Conservation (phyloP, 2,329 filamentous ascomycete genomes). For the Microdochium nivale region DNA sequence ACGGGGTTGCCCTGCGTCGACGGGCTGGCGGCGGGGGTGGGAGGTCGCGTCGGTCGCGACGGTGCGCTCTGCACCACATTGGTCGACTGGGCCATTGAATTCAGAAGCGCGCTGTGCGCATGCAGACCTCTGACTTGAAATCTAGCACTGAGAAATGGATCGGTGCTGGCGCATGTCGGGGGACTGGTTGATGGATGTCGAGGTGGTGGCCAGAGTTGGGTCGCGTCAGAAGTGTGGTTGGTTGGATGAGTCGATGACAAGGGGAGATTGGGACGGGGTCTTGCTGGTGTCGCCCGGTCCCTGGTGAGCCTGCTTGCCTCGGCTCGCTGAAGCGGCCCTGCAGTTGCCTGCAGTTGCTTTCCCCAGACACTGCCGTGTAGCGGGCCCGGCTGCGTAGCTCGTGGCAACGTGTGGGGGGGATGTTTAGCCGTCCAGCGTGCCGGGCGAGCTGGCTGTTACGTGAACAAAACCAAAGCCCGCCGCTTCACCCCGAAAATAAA, state of each 20-base stretch:
- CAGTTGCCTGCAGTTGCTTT: not conserved
- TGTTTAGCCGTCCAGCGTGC: too few relatives aligned
- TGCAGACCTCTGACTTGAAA: not conserved
- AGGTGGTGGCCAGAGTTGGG: not conserved
- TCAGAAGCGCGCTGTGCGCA: not conserved
- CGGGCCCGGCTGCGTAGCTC: not conserved
- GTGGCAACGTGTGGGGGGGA: not conserved
- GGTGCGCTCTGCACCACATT: not conserved
- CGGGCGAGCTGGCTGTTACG: too few relatives aligned
- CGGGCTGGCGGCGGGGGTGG: not conserved
- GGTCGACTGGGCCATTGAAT: not conserved
- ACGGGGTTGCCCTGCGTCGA: slow-evolving; percentile 15
- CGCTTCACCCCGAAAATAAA: too few relatives aligned
- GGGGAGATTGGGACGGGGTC: not conserved
- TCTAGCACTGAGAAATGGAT: not conserved
- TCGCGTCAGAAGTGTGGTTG: not conserved
- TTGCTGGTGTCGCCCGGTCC: not conserved
- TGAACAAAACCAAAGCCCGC: too few relatives aligned
- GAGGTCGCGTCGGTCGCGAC: not conserved
- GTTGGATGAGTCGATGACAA: not conserved
- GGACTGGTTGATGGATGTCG: not conserved
- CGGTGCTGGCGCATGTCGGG: not conserved
- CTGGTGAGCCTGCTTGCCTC: not conserved
- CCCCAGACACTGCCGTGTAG: not conserved
- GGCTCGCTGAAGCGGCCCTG: not conserved